Evolutionary conservation across 257 asterid genomes (phyloP), one percentile per base, ranked within the genome.

Genomic region (Rhazya stricta): DNA sequence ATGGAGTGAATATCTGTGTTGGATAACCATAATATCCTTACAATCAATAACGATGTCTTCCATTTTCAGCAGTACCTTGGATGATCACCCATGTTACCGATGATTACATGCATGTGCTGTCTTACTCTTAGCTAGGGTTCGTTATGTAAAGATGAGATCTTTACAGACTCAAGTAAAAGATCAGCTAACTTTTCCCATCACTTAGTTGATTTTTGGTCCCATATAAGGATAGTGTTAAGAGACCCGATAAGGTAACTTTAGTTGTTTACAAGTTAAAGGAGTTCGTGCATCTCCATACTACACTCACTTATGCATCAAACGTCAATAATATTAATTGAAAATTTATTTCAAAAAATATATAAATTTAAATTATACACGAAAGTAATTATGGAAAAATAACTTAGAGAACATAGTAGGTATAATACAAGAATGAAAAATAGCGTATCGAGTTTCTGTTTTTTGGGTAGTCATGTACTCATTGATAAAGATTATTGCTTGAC

Each of bases 11-110:
- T 41, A 36, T 51, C 81, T 77, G 16, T 48, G 45, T 34, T 34
- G 32, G 61, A 37, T 30, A 75, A 75, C 83, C 66, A 60, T 25
- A 37, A 62, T 50, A 75, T 79, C 69, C 63, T 69, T 61, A n/a
- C 32, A 39, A 67, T 74, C n/a, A 56, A 53, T 67, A 56, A 73
- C 54, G 46, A n/a, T 57, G 82, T 68, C 72, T 58, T 72, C 74
- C 67, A 67, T 36, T 79, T 58, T 73, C 50, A 72, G 43, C 66
- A 65, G 51, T 72, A 25, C 32, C 19, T 60, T 60, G 67, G 67
- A 30, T 29, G 39, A 60, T n/a, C n/a, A n/a, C n/a, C n/a, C 32
- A 50, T 69, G 29, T 60, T 36, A 43, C 51, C 56, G 57, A 69
- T 45, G 76, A 77, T 25, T 27, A 29, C 42, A 71, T 19, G 45